Percentiles rank a stretch among this genome's conserved stretches.
Conservation (phyloP, 495 filamentous ascomycete genomes). For the Penicillium chermesinum region DNA sequence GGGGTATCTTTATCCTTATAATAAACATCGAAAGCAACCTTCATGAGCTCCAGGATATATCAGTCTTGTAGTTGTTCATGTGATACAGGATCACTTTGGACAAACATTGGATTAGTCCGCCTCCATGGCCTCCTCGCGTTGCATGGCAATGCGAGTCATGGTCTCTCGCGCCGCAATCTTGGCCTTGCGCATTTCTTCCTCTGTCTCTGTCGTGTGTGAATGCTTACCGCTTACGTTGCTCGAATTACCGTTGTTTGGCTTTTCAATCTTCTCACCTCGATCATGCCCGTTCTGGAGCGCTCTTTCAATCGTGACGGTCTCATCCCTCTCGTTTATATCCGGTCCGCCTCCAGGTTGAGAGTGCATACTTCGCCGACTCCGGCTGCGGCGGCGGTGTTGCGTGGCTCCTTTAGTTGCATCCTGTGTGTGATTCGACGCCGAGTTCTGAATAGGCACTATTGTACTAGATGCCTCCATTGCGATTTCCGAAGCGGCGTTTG, state of each 20-base stretch:
- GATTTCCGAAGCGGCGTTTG: constrained; percentile 3
- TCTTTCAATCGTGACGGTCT: not conserved
- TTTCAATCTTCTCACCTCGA: not conserved
- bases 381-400: constrained; percentile 2
- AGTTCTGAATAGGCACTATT: not conserved
- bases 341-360: constrained; percentile 6
- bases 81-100: too few relatives aligned
- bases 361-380: constrained; percentile 14
- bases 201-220: not conserved
- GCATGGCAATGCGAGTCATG: constrained; percentile 37
- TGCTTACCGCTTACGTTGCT: not conserved
- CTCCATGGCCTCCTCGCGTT: constrained; percentile 44
- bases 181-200: constrained; percentile 32
- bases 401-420: not conserved
- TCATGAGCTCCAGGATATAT: too few relatives aligned
- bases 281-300: not conserved
- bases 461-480: constrained; percentile 1
- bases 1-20: too few relatives aligned
- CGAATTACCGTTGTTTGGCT: not conserved
- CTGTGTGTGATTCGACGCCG: not conserved
- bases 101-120: constrained; percentile 21
- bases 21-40: too few relatives aligned
- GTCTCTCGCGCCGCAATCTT: constrained; percentile 34
- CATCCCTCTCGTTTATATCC: not conserved
- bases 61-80: too few relatives aligned